A percentile compares a stretch with the other conserved stretches of the same genome.
Evolutionary conservation across 331 rosid species (phyloP).

Genomic region (Quercus tomentella): DNA sequence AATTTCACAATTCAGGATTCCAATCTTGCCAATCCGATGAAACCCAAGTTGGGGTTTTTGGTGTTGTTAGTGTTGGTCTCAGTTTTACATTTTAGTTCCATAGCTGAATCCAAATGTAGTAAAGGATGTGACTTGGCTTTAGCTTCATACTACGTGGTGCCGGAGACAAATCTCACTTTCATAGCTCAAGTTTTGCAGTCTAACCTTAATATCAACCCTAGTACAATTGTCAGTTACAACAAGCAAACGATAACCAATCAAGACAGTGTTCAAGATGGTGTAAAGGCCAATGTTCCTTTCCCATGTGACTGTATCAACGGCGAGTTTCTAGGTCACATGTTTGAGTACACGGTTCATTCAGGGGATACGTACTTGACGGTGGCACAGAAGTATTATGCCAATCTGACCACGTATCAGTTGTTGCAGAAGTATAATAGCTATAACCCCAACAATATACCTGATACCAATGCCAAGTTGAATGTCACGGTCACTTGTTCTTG

Average conservation of each 20-base stretch:
- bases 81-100: neutral
- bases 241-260: slow-evolving; percentile 20
- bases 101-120: slow-evolving; percentile 38
- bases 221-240: slow-evolving; percentile 39
- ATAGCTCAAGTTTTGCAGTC: slow-evolving; percentile 24
- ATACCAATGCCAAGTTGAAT: slow-evolving; percentile 11
- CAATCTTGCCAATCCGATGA: slow-evolving; percentile 29
- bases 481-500: slow-evolving; percentile 58
- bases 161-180: slow-evolving; percentile 17
- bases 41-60: slow-evolving; percentile 18
- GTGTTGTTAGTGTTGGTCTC: slow-evolving; percentile 2
- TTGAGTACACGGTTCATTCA: slow-evolving; percentile 4
- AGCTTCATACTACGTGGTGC: slow-evolving; percentile 35
- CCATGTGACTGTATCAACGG: slow-evolving; percentile 18
- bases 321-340: slow-evolving; percentile 43
- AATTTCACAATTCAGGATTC: neutral
- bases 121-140: slow-evolving; percentile 37
- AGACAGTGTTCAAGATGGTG: slow-evolving; percentile 10
- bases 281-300: slow-evolving; percentile 27
- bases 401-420: slow-evolving; percentile 36
- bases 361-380: slow-evolving; percentile 30
- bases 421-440: slow-evolving; percentile 32
- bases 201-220: neutral
- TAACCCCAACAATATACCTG: slow-evolving; percentile 19
- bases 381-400: slow-evolving; percentile 27